Conservation (phyloP, 768 basidiomycete genomes). For the Naganishia vishniacii region DNA sequence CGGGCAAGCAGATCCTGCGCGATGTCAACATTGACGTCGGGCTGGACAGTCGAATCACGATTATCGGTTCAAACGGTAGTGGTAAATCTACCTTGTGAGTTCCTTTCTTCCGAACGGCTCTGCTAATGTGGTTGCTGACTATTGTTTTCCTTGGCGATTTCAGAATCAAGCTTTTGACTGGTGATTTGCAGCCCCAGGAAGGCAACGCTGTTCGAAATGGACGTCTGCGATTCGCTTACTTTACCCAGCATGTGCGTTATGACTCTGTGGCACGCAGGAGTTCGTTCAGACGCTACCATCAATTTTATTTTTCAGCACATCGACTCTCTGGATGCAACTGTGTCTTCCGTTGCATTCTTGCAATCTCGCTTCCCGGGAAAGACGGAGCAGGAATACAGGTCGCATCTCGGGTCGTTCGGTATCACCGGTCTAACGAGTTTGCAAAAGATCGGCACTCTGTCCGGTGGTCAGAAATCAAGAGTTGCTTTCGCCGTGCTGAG, state of each 20-base stretch:
- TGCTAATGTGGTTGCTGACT: background rate
- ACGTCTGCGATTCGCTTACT: slow-evolving; percentile 62
- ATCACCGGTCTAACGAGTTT: slow-evolving; percentile 87
- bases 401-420: slow-evolving; percentile 94
- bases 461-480: slow-evolving; percentile 92
- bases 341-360: slow-evolving; percentile 91
- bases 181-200: slow-evolving; percentile 64
- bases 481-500: slow-evolving; percentile 87
- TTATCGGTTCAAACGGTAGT: slow-evolving; percentile 90
- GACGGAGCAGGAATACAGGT: slow-evolving; percentile 90
- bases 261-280: too few relatives aligned
- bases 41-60: slow-evolving; percentile 87
- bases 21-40: slow-evolving; percentile 83
- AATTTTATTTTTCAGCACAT: too few relatives aligned
- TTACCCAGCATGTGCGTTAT: slow-evolving; percentile 59
- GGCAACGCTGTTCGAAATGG: slow-evolving; percentile 89
- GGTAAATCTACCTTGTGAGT: slow-evolving; percentile 90
- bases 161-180: slow-evolving; percentile 90
- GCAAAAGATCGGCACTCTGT: slow-evolving; percentile 82
- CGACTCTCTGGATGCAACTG: slow-evolving; percentile 71
- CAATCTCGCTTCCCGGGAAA: slow-evolving; percentile 87
- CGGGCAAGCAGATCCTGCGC: slow-evolving; percentile 69
- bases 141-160: background rate
- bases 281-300: too few relatives aligned
- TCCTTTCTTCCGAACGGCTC: background rate